These are phyloP conservation scores for Cytospora piceae DNA, from an alignment of 2,329 filamentous ascomycete species.

Conservation along the genomic window DNA sequence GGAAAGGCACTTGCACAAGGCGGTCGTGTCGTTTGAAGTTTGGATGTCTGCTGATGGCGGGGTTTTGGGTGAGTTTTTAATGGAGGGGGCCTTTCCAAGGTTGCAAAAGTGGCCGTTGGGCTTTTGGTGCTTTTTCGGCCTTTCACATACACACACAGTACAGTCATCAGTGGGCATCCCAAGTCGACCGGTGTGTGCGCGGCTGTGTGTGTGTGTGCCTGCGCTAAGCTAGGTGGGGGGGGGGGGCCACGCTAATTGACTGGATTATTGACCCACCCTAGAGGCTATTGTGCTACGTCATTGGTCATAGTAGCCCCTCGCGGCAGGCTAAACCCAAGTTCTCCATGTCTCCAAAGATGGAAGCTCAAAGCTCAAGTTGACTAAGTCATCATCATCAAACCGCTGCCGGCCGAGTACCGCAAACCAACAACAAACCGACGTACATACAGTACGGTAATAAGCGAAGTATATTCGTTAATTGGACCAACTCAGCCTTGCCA, in stretches of 20 bases:
- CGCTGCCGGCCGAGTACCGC: too few species aligned
- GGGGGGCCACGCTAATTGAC: too few species aligned
- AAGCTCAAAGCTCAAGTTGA: background rate
- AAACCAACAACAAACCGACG: background rate
- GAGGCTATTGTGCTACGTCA: background rate
- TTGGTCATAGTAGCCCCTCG: background rate
- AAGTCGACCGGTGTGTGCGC: background rate
- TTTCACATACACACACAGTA: too few species aligned
- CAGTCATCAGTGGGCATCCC: background rate
- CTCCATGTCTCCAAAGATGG: background rate
- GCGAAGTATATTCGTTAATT: background rate
- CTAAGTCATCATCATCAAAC: background rate
- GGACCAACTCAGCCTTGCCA: background rate
- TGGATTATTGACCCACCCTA: background rate
- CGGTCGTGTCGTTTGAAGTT: conserved; percentile 9
- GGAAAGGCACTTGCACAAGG: conserved; percentile 10
- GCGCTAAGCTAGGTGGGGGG: too few species aligned
- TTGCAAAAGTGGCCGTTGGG: conserved; percentile 19
- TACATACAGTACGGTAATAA: background rate
- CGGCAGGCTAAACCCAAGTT: background rate
- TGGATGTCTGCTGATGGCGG: conserved; percentile 22
- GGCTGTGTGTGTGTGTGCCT: background rate
- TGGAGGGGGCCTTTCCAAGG: conserved; percentile 12
- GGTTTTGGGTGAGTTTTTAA: conserved; percentile 28
- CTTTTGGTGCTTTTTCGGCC: conserved; percentile 1